These are phyloP conservation scores for Candida sonorensis DNA, from an alignment of 805 yeast genomes.

Conservation along the genomic window DNA sequence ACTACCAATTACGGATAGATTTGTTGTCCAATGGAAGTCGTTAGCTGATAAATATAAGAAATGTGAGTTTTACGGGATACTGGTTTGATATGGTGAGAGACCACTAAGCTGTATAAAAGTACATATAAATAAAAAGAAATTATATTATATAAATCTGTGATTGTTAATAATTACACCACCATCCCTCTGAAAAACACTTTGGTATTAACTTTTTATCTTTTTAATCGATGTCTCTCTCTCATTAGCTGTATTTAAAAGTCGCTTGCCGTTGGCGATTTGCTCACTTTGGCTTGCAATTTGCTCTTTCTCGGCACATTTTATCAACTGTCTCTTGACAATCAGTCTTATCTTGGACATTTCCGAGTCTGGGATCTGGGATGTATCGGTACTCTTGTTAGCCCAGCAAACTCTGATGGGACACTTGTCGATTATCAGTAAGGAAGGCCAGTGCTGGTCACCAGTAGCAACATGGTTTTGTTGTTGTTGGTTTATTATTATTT, in stretches of 20 bases:
- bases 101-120: no score
- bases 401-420: slow-evolving; percentile 48
- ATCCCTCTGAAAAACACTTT: no score
- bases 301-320: slow-evolving; percentile 42
- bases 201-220: no score
- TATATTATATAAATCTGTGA: no score
- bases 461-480: slow-evolving; percentile 1
- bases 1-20: slow-evolving; percentile 65
- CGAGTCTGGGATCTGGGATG: slow-evolving; percentile 32
- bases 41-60: slow-evolving; percentile 44
- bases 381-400: slow-evolving; percentile 38
- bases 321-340: slow-evolving; percentile 47
- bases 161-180: no score
- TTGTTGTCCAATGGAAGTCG: slow-evolving; percentile 85
- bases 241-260: no score
- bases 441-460: slow-evolving; percentile 25
- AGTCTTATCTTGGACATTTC: slow-evolving; percentile 43
- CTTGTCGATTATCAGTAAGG: slow-evolving; percentile 27
- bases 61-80: slow-evolving; percentile 71
- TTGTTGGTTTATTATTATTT: slow-evolving; percentile 9
- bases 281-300: no score
- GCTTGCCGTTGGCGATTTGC: no score
- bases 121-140: no score
- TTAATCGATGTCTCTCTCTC: no score
- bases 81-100: no score